A percentile compares a stretch with the other conserved stretches of the same genome.
Evolutionary conservation across 495 filamentous ascomycete species (phyloP).

Genomic region (Achaetomiella virescens): DNA sequence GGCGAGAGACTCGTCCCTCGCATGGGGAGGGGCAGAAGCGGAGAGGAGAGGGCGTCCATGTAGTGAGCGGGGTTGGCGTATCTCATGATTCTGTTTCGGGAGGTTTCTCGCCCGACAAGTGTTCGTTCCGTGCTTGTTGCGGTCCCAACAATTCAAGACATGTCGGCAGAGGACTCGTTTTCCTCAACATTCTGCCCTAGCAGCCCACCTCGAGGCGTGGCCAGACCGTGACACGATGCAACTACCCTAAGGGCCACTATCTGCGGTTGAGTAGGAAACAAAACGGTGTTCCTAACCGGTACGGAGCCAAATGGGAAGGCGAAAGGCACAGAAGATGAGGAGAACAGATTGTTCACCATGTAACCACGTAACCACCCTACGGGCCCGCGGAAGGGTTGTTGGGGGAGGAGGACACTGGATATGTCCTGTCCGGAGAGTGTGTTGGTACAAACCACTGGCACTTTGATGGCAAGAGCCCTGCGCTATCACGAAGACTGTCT

Average conservation of each 20-base stretch:
- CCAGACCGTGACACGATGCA: conserved; percentile 14
- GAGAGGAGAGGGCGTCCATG: not conserved
- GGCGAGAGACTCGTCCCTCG: not conserved
- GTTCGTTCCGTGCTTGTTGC: not conserved
- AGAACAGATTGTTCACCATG: no score
- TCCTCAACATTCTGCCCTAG: not conserved
- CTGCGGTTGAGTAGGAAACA: not conserved
- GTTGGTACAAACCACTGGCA: not conserved
- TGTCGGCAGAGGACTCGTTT: not conserved
- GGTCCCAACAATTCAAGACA: not conserved
- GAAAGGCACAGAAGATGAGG: not conserved
- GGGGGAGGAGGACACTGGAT: not conserved
- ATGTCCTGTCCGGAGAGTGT: not conserved
- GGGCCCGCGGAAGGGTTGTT: not conserved
- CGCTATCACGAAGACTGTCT: not conserved
- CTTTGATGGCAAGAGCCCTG: no score
- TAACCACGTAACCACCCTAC: not conserved
- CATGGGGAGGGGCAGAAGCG: not conserved
- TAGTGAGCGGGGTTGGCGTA: not conserved
- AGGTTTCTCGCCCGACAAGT: not conserved
- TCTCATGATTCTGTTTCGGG: not conserved
- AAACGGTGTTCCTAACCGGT: not conserved
- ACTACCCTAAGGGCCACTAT: conserved; percentile 1
- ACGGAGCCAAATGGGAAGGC: not conserved
- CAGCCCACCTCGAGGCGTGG: conserved; percentile 11